Percentiles rank a stretch among this genome's conserved stretches.
Conservation (phyloP, 2,329 filamentous ascomycete genomes). For the Sporothrix brasiliensis region DNA sequence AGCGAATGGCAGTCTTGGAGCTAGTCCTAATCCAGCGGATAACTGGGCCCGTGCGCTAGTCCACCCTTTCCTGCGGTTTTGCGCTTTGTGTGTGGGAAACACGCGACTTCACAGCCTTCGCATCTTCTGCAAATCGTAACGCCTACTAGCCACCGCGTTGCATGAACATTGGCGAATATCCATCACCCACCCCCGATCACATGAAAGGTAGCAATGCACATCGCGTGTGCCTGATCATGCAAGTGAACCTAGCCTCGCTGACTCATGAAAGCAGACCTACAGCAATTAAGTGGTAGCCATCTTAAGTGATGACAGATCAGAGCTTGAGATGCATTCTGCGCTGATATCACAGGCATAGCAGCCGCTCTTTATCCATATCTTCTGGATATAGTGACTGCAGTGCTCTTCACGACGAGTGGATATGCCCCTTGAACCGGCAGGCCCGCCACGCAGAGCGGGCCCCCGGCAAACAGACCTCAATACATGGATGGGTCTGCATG, state of each 20-base stretch:
- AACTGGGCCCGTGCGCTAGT: slow-evolving; percentile 1
- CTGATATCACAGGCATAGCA: not conserved
- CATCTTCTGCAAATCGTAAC: not conserved
- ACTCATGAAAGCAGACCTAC: not conserved
- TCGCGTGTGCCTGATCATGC: not conserved
- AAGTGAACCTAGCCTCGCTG: not conserved
- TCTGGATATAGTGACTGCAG: not conserved
- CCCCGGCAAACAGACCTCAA: not conserved
- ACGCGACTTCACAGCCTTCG: slow-evolving; percentile 20
- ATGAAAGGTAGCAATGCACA: not conserved
- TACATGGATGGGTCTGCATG: not conserved
- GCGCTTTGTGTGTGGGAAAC: slow-evolving; percentile 17
- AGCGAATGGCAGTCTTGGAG: not conserved
- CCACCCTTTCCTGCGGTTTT: not conserved
- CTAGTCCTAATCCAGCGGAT: not conserved
- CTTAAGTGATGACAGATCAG: not conserved
- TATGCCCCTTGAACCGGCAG: slow-evolving; percentile 23
- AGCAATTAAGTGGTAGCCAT: not conserved
- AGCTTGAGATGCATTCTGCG: slow-evolving; percentile 8
- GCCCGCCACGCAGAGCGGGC: not conserved
- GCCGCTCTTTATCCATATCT: not conserved
- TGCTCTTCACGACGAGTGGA: not conserved
- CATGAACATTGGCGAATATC: not conserved
- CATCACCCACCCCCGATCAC: not conserved
- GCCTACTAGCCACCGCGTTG: slow-evolving; percentile 11